Base-by-base conservation (phyloP, 2,329 filamentous ascomycete genomes). In the Pyricularia sp. region DNA sequence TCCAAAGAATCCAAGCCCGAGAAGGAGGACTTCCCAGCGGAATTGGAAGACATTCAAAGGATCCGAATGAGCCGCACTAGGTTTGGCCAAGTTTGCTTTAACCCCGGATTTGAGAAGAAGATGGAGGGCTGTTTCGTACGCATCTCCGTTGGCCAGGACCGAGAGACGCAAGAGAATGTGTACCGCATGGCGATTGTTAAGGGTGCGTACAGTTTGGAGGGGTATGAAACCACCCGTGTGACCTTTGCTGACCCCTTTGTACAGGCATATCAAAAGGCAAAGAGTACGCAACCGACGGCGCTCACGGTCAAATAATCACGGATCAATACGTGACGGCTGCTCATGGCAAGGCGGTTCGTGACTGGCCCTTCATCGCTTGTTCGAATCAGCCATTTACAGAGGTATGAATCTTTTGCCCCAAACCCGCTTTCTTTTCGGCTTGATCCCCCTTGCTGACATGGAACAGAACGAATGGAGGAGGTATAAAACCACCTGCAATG, bases 181-280 rank as follows among this genome's bases (percentile, higher is more conserved):
- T 99, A 99, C 78, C 91, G 94, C 70, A 91, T 99, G 86, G 91
- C 91, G 33, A 81, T 91, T 70, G 93, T 99, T 76, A 97, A 95
- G 81, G 89, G 93, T 93, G 83, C 9, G 31, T 64, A 12, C 25
- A 25, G 1, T 28, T 28, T 1, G 20, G 20, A 10, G 17, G 3
- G 36, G 36, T 23, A 23, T 33, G 25, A 20, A 28, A 14, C 10
- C 4, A 23, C 11, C 66, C 69, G 50, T 55, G 65, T 64, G 36
- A 28, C 11, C 2, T 14, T 20, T 55, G 25, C 33, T 11, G 17
- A 26, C 25, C 26, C 33, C 25, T 28, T 26, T 42, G 2, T 61
- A 1, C 70, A 94, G 92, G 88, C 55, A 94, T 98, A 77, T 85
- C 84, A 1, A 88, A 88, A 69, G 91, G 94, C 73, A 90, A 88